Conservation (phyloP, 495 filamentous ascomycete species). For the Lichina pygmaea region DNA sequence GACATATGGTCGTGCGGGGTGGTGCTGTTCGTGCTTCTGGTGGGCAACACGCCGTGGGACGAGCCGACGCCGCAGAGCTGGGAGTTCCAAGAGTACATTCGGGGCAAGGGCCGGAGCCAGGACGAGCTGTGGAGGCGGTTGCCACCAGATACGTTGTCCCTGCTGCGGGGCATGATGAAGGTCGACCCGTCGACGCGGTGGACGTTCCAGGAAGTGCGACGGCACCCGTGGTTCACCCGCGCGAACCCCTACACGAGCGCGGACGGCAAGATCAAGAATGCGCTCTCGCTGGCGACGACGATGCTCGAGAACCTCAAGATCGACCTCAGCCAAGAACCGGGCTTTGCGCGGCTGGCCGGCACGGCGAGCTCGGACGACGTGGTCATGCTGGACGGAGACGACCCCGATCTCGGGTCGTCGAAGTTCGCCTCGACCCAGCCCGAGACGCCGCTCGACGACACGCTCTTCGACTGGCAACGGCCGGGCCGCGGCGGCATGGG, state of each 20-base stretch:
- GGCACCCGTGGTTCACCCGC: constrained; percentile 88
- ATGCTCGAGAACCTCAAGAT: constrained; percentile 89
- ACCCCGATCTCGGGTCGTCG: constrained; percentile 13
- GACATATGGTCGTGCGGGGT: constrained; percentile 97
- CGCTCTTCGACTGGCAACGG: constrained; percentile 54
- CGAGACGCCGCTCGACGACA: constrained; percentile 38
- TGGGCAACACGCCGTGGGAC: constrained; percentile 96
- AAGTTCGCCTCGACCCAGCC: constrained; percentile 51
- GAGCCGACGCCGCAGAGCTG: constrained; percentile 38
- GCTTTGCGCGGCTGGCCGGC: constrained; percentile 4
- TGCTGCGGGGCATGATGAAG: constrained; percentile 83
- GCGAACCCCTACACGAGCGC: constrained; percentile 45
- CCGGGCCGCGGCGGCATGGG: constrained; percentile 8
- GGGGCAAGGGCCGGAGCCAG: constrained; percentile 47
- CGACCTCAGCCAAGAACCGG: constrained; percentile 42
- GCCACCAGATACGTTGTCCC: constrained; percentile 49
- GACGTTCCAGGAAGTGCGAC: constrained; percentile 60
- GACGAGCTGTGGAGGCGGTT: constrained; percentile 73
- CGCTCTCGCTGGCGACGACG: constrained; percentile 57
- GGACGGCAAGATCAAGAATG: constrained; percentile 54
- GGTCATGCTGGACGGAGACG: constrained; percentile 29
- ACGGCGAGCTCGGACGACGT: constrained; percentile 6
- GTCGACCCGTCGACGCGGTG: constrained; percentile 54
- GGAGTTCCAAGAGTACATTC: constrained; percentile 13
- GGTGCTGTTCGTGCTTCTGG: constrained; percentile 81